phyloP scores from a whole-genome alignment of 352 stramenopile genomes.

The Pythium vanterpoolii region DNA sequence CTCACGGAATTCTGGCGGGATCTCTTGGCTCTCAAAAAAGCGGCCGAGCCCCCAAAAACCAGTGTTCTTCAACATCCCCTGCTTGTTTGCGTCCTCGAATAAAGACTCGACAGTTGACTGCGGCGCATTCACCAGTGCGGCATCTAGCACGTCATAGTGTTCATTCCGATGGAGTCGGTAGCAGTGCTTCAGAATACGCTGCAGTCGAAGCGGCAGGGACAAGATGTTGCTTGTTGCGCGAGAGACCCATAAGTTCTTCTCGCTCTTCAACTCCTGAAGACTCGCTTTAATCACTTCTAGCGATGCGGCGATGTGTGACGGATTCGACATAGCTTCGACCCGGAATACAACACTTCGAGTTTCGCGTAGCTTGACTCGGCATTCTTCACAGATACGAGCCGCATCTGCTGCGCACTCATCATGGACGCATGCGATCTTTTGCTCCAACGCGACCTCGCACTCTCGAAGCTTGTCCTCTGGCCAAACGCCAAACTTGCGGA shows the following conservation, averaged over 20 bases:
- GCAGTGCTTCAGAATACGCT: conserved; percentile 3
- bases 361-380: neutral
- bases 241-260: neutral
- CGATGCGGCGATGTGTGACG: neutral
- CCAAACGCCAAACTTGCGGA: conserved; percentile 1
- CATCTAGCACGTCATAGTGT: neutral
- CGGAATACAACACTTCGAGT: neutral
- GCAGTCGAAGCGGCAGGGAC: neutral
- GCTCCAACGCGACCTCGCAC: neutral
- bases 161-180: neutral
- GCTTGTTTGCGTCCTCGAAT: neutral
- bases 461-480: neutral
- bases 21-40: conserved; percentile 1
- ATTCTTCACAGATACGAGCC: neutral
- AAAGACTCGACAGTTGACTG: neutral
- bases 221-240: neutral
- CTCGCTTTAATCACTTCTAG: neutral
- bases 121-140: neutral
- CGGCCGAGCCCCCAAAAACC: neutral
- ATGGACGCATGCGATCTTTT: neutral
- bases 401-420: neutral
- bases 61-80: neutral
- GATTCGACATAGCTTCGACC: conserved; percentile 1
- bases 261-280: neutral
- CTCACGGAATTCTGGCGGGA: conserved; percentile 1